phyloP scores from a whole-genome alignment of 768 basidiomycete genomes.

The Xerocomellus chrysenteron region DNA sequence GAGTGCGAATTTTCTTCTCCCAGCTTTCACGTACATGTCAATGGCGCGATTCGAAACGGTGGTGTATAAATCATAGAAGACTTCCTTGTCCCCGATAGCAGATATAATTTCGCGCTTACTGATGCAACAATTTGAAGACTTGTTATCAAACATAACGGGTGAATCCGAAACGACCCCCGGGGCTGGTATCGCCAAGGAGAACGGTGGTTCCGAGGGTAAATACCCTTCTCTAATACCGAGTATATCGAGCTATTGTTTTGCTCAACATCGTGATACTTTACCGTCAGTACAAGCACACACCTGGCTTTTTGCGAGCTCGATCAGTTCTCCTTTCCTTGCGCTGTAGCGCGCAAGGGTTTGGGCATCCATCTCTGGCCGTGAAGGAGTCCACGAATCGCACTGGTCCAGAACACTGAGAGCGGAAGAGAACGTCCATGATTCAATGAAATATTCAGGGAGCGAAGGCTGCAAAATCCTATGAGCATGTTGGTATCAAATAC shows the following conservation, averaged over 20 bases:
- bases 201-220: slow-evolving; percentile 72
- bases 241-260: slow-evolving; percentile 65
- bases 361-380: slow-evolving; percentile 45
- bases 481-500: slow-evolving; percentile 14
- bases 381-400: slow-evolving; percentile 69
- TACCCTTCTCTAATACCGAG: slow-evolving; percentile 75
- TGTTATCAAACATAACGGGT: slow-evolving; percentile 20
- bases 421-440: slow-evolving; percentile 93
- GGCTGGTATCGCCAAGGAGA: slow-evolving; percentile 49
- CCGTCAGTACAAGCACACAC: slow-evolving; percentile 39
- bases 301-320: slow-evolving; percentile 87
- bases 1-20: slow-evolving; percentile 80
- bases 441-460: slow-evolving; percentile 72
- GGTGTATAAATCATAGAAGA: slow-evolving; percentile 79
- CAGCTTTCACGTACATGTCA: slow-evolving; percentile 80
- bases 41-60: slow-evolving; percentile 77
- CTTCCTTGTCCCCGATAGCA: slow-evolving; percentile 52
- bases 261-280: neutral
- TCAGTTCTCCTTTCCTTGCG: slow-evolving; percentile 84
- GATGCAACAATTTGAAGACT: slow-evolving; percentile 37
- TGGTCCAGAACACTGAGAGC: slow-evolving; percentile 80
- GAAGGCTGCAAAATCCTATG: slow-evolving; percentile 38
- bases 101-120: slow-evolving; percentile 60
- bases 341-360: slow-evolving; percentile 50
- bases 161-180: slow-evolving; percentile 8